Evolutionary conservation across 768 basidiomycete genomes (phyloP).

Genomic region (Russula griseocarnosa): DNA sequence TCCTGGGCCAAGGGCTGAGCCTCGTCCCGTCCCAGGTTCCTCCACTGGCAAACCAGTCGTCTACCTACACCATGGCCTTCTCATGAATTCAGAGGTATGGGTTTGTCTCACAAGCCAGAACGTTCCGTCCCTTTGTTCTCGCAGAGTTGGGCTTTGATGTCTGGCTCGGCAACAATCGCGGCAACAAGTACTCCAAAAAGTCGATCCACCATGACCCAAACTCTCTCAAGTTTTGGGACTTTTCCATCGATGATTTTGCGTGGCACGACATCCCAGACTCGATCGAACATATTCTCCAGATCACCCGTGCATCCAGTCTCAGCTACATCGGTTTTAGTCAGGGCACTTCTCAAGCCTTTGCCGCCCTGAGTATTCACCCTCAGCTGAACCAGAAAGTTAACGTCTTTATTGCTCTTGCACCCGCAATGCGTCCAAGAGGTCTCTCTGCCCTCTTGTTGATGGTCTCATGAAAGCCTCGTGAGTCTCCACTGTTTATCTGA

Average conservation of each 20-base stretch:
- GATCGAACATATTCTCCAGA: conserved; percentile 69
- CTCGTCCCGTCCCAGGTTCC: conserved; percentile 45
- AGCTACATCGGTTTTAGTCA: conserved; percentile 87
- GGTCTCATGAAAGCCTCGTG: conserved; percentile 83
- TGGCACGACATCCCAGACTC: conserved; percentile 87
- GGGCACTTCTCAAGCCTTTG: conserved; percentile 76
- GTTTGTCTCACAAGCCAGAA: conserved; percentile 67
- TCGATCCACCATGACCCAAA: conserved; percentile 65
- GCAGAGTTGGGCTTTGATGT: conserved; percentile 81
- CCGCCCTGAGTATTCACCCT: conserved; percentile 77
- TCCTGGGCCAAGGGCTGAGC: conserved; percentile 53
- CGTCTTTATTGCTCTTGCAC: conserved; percentile 78
- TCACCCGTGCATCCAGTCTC: conserved; percentile 59
- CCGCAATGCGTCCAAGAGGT: conserved; percentile 77
- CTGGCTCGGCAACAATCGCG: conserved; percentile 81
- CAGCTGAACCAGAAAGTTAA: conserved; percentile 74
- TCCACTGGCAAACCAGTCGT: conserved; percentile 75
- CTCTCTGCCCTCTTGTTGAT: conserved; percentile 73
- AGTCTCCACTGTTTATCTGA: conserved; percentile 24
- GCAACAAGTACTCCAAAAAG: conserved; percentile 88
- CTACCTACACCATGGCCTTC: conserved; percentile 80
- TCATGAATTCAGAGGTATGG: conserved; percentile 88
- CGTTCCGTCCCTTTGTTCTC: conserved; percentile 71
- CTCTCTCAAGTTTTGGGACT: conserved; percentile 75
- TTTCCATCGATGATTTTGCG: conserved; percentile 75